Conservation (phyloP, 495 filamentous ascomycete species). For the Pseudomonodictys pantanalensis region DNA sequence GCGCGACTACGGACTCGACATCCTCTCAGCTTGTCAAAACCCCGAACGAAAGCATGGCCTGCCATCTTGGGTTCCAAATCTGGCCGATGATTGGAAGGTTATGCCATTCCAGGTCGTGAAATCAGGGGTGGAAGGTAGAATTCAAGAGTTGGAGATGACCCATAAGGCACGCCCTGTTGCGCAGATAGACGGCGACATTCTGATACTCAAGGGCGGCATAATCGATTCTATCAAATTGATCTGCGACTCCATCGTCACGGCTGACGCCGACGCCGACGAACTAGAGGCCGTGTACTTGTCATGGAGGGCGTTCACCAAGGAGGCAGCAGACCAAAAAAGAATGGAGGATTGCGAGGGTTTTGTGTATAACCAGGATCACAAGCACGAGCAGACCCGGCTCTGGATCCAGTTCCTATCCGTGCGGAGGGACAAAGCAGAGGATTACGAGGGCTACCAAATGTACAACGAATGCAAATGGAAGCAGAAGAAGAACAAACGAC, state of each 20-base stretch:
- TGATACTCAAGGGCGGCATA: neutral
- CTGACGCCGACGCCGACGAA: neutral
- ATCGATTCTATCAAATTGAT: neutral
- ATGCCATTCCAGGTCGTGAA: neutral
- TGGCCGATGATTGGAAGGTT: neutral
- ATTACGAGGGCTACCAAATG: neutral
- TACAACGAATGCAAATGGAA: neutral
- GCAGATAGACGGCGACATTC: neutral
- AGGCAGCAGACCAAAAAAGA: neutral
- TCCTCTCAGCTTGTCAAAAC: neutral
- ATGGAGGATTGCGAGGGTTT: neutral
- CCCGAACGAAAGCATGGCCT: neutral
- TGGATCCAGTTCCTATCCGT: neutral
- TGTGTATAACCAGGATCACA: neutral
- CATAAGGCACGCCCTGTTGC: neutral
- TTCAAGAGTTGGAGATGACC: neutral
- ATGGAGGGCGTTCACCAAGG: neutral
- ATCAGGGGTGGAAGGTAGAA: neutral
- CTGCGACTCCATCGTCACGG: neutral
- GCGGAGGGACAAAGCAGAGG: neutral
- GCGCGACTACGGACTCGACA: neutral
- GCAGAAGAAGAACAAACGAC: neutral
- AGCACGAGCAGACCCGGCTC: neutral
- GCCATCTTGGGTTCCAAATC: neutral
- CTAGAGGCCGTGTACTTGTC: constrained; percentile 2